A percentile compares a stretch with the other conserved stretches of the same genome.
Evolutionary conservation across 176 grass and related monocot species (phyloP).

Genomic region (Ensete ventricosum): DNA sequence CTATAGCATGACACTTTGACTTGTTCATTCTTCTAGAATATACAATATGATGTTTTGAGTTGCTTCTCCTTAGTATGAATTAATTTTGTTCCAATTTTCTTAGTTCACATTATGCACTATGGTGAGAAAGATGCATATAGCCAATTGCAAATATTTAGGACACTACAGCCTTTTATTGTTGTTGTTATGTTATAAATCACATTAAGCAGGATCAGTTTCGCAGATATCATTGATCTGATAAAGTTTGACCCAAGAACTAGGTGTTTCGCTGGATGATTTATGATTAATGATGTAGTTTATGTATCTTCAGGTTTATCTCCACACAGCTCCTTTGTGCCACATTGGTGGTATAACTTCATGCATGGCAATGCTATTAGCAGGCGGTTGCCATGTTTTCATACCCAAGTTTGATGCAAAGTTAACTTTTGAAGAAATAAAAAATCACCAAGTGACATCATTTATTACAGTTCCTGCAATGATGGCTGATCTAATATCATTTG

Average conservation of each 20-base stretch:
- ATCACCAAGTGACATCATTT: conserved; percentile 67
- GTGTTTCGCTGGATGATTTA: background rate
- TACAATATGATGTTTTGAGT: background rate
- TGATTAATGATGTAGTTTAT: background rate
- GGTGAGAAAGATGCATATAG: too few species aligned
- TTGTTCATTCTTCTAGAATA: background rate
- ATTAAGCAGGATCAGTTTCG: background rate
- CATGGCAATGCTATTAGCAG: conserved; percentile 57
- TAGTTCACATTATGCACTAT: background rate
- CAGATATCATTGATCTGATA: background rate
- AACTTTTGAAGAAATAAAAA: conserved; percentile 33
- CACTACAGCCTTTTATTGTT: too few species aligned
- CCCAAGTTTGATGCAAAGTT: conserved; percentile 64
- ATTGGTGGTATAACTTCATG: conserved; percentile 92
- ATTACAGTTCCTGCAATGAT: conserved; percentile 83
- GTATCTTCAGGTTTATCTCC: conserved; percentile 57
- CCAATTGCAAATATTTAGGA: too few species aligned
- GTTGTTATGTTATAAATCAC: background rate
- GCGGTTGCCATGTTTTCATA: conserved; percentile 55
- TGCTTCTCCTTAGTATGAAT: background rate
- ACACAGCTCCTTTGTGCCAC: conserved; percentile 67
- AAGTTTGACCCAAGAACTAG: background rate
- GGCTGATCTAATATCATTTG: conserved; percentile 60
- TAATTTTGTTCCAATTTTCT: background rate
- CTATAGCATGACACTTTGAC: background rate